These are phyloP conservation scores for Paraconiothyrium brasiliense DNA, from an alignment of 2,329 filamentous ascomycete genomes.

Conservation along the genomic window DNA sequence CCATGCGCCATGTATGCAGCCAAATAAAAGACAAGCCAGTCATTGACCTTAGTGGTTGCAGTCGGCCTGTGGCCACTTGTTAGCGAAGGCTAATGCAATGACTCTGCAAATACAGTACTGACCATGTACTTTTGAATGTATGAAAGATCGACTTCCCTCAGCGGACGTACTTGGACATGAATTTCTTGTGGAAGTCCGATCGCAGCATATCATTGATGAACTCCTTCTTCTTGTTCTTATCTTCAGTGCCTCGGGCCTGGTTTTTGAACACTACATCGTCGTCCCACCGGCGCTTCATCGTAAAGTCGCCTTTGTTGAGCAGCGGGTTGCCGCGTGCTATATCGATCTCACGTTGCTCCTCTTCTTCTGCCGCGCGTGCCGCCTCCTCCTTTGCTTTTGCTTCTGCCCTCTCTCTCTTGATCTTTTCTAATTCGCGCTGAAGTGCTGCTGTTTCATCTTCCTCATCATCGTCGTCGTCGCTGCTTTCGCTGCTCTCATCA, in stretches of 20 bases:
- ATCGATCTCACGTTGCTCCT: conserved; percentile 84
- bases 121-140: conserved; percentile 71
- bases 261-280: conserved; percentile 99
- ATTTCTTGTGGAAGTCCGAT: conserved; percentile 97
- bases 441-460: conserved; percentile 85
- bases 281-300: conserved; percentile 92
- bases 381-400: conserved; percentile 84
- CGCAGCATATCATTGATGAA: conserved; percentile 96
- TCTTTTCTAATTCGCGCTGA: conserved; percentile 92
- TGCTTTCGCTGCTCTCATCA: conserved; percentile 62
- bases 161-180: conserved; percentile 65
- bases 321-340: conserved; percentile 93
- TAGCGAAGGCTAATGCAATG: conserved; percentile 12
- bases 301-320: conserved; percentile 87
- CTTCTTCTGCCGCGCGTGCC: conserved; percentile 80
- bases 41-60: conserved; percentile 16
- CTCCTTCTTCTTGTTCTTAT: conserved; percentile 89
- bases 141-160: background rate
- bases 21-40: conserved; percentile 10
- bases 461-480: conserved; percentile 69
- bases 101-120: background rate
- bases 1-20: conserved; percentile 35
- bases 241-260: conserved; percentile 92
- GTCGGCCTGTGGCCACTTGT: conserved; percentile 24
- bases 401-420: conserved; percentile 84